Conservation (phyloP, 345 rosid genomes). For the Psidium friedrichsthalianum region DNA sequence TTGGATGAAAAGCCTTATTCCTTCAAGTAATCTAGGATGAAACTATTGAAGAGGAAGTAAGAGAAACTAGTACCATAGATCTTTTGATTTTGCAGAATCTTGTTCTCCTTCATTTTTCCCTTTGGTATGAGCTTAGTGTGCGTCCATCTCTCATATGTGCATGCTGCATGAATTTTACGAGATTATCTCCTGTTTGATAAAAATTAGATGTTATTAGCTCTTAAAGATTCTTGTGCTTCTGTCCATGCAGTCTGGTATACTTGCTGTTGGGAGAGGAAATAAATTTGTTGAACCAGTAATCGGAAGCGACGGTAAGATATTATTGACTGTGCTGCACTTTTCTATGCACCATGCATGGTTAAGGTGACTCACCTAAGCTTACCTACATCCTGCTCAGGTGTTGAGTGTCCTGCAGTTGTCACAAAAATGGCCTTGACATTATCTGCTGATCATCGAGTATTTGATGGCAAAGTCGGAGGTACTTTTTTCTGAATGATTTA, state of each 20-base stretch:
- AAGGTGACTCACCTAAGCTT: not conserved
- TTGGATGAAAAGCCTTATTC: not conserved
- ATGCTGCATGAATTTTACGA: not conserved
- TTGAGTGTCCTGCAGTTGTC: slow-evolving; percentile 54
- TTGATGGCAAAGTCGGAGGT: slow-evolving; percentile 96
- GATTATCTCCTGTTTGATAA: not conserved
- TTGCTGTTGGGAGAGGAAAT: slow-evolving; percentile 92
- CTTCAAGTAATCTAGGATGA: not conserved
- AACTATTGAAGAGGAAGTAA: not conserved
- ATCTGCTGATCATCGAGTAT: slow-evolving; percentile 92
- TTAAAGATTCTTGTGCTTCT: not conserved
- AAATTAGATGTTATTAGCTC: not conserved
- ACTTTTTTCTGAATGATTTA: not conserved
- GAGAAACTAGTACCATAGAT: not conserved
- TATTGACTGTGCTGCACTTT: not conserved
- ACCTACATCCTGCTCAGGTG: slow-evolving; percentile 29
- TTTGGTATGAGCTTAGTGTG: not conserved
- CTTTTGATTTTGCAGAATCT: not conserved
- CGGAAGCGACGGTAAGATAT: slow-evolving; percentile 59
- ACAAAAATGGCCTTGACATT: slow-evolving; percentile 77
- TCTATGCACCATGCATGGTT: not conserved
- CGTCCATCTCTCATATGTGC: not conserved
- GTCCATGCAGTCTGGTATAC: slow-evolving; percentile 72
- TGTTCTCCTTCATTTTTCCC: not conserved
- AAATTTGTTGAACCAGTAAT: slow-evolving; percentile 63